Percentiles rank a stretch among this genome's conserved stretches.
Conservation (phyloP, 2,329 filamentous ascomycete genomes). For the Herpotrichia juniperi region DNA sequence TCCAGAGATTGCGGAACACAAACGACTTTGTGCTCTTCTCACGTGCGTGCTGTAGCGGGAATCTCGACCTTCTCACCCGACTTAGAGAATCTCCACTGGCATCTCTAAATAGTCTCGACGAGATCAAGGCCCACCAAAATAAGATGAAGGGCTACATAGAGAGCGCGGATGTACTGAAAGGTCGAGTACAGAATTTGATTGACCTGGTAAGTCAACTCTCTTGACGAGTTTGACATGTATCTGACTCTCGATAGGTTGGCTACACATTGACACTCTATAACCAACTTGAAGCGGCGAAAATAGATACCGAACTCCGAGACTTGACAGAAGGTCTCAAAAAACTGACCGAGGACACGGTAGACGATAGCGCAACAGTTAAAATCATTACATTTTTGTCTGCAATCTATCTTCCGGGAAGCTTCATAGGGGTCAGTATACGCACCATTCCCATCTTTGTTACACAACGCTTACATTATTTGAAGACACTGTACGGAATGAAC, state of each 20-base stretch:
- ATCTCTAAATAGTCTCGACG: background rate
- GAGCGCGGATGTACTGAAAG: conserved; percentile 6
- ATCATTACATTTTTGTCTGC: conserved; percentile 33
- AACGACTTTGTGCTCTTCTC: background rate
- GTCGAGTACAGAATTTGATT: conserved; percentile 8
- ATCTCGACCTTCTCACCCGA: background rate
- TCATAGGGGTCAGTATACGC: conserved; percentile 6
- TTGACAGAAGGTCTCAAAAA: conserved; percentile 23
- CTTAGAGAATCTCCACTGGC: background rate
- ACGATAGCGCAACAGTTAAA: conserved; percentile 28
- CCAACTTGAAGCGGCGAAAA: conserved; percentile 14
- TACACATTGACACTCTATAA: conserved; percentile 16
- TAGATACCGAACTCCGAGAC: conserved; percentile 12
- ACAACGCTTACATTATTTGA: too few species aligned
- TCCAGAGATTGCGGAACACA: background rate
- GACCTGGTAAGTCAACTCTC: conserved; percentile 2
- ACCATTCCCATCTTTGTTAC: background rate
- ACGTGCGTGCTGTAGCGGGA: background rate
- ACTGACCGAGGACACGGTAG: conserved; percentile 26
- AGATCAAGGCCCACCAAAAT: background rate
- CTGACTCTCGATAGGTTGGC: background rate
- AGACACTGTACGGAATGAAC: background rate
- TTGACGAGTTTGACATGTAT: background rate
- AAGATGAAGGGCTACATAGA: conserved; percentile 2
- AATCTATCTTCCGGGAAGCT: conserved; percentile 31